phyloP scores from a whole-genome alignment of 345 rosid genomes.

The Melaleuca quinquenervia region DNA sequence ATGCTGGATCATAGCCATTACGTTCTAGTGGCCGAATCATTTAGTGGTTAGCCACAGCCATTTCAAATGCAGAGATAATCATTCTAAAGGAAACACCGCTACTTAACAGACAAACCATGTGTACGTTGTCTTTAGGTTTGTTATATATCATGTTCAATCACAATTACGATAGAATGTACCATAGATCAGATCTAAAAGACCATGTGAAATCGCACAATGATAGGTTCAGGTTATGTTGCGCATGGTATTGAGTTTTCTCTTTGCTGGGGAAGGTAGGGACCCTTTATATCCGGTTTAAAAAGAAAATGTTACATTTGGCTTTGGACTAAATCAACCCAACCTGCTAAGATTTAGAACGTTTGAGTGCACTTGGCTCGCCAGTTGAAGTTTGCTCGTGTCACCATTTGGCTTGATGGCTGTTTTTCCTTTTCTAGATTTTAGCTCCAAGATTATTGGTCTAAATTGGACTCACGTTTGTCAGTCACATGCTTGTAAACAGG shows the following conservation, averaged over 20 bases:
- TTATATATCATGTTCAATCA: neutral
- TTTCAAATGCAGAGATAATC: neutral
- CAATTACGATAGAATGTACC: neutral
- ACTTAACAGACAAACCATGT: neutral
- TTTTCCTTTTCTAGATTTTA: neutral
- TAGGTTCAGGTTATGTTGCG: neutral
- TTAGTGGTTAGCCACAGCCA: neutral
- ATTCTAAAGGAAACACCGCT: neutral
- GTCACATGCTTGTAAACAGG: slow-evolving; percentile 19
- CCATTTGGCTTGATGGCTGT: neutral
- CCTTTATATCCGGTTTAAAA: neutral
- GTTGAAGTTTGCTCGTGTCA: neutral
- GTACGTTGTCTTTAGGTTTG: neutral
- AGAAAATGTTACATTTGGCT: neutral
- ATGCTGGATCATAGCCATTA: neutral
- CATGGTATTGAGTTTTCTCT: neutral
- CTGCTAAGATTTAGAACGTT: neutral
- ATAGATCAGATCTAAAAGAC: neutral
- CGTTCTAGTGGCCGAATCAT: neutral
- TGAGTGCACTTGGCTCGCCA: neutral
- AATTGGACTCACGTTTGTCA: neutral
- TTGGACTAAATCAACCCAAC: neutral
- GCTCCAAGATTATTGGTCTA: neutral
- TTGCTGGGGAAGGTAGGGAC: neutral
- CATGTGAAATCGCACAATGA: neutral